Evolutionary conservation across 768 basidiomycete species (phyloP).

Genomic region (Cystobasidium onofrii): DNA sequence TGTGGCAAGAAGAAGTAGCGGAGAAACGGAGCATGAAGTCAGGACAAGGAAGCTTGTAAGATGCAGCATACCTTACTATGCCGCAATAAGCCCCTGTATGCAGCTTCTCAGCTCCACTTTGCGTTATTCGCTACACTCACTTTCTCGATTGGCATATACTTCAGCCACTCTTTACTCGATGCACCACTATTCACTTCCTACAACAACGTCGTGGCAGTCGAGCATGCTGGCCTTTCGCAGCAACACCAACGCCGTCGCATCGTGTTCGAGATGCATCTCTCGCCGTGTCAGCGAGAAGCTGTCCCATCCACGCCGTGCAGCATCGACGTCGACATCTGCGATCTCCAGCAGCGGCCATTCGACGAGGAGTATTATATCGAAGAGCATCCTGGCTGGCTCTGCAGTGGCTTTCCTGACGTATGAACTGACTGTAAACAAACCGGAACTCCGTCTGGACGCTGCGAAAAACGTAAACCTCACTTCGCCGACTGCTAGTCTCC

Average conservation of each 20-base stretch:
- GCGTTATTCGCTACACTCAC: background rate
- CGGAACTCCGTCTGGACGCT: background rate
- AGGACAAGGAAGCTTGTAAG: too few relatives aligned
- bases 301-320: background rate
- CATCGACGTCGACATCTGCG: background rate
- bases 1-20: background rate
- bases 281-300: background rate
- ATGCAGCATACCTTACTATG: too few relatives aligned
- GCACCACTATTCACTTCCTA: background rate
- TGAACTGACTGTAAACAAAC: background rate
- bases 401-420: background rate
- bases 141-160: background rate
- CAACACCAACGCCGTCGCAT: background rate
- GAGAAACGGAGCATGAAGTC: too few relatives aligned
- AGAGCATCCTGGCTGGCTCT: background rate
- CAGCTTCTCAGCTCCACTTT: too few relatives aligned
- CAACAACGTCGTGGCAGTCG: background rate
- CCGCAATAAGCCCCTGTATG: too few relatives aligned
- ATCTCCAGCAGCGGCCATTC: background rate
- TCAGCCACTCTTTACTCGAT: background rate
- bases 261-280: background rate
- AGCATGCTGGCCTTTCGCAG: background rate
- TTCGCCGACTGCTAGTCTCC: conserved; percentile 3
- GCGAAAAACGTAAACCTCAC: background rate
- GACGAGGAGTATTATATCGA: background rate